A percentile compares a stretch with the other conserved stretches of the same genome.
These are phyloP conservation scores for Diplosphaera chodatii DNA, from an alignment of 139 green algal species.

Conservation along the genomic window DNA sequence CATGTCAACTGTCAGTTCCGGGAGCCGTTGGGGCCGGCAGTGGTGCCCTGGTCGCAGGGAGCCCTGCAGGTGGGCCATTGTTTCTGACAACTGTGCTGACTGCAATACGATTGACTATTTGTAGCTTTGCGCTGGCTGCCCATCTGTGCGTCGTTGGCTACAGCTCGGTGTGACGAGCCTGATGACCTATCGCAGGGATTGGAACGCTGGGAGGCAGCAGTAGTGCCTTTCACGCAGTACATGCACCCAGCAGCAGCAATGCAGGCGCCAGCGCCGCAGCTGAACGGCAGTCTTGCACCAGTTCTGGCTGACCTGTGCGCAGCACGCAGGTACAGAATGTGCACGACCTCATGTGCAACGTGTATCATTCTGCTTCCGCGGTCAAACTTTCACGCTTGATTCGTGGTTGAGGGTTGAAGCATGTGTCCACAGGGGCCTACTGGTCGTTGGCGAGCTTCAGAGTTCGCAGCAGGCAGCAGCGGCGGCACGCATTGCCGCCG, in stretches of 20 bases:
- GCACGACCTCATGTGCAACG: too few relatives aligned
- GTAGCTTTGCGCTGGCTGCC: too few relatives aligned
- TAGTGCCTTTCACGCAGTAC: slow-evolving; percentile 32
- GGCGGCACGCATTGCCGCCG: slow-evolving; percentile 31
- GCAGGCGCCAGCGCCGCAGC: background rate
- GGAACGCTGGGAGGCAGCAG: slow-evolving; percentile 40
- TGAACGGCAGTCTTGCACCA: slow-evolving; percentile 4
- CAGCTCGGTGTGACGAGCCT: too few relatives aligned
- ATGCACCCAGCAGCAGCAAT: background rate
- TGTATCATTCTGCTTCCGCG: too few relatives aligned
- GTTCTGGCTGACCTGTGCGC: slow-evolving; percentile 1
- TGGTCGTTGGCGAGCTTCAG: slow-evolving; percentile 73
- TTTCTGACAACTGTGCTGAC: too few relatives aligned
- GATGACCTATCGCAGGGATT: slow-evolving; percentile 50
- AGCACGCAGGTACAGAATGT: background rate
- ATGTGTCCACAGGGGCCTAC: slow-evolving; percentile 49
- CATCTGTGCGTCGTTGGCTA: too few relatives aligned
- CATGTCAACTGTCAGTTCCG: slow-evolving; percentile 94
- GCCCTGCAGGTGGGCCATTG: slow-evolving; percentile 3
- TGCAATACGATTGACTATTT: too few relatives aligned
- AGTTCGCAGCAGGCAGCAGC: slow-evolving; percentile 47
- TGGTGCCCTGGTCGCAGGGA: slow-evolving; percentile 11
- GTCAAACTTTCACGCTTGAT: too few relatives aligned
- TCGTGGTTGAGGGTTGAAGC: too few relatives aligned
- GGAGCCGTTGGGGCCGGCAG: slow-evolving; percentile 80